Evolutionary conservation across 2,329 filamentous ascomycete species (phyloP), one percentile per base, ranked within the genome.

Genomic region (Xylaria sp.): DNA sequence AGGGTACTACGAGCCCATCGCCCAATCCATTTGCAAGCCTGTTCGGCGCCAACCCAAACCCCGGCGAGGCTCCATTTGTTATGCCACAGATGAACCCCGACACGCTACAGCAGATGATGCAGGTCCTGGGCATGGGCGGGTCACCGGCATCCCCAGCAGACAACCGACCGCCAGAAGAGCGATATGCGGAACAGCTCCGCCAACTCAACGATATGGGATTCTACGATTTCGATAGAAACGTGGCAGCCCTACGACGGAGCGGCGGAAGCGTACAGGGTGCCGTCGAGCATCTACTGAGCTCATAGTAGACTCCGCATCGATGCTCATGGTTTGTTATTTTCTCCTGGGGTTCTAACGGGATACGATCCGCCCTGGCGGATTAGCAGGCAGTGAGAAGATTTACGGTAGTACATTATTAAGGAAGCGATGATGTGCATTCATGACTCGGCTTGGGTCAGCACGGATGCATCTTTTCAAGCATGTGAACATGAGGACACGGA

Each of bases 121-220:
- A 85, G 72, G 79, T 88, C 71, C 80, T 86, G 70, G 82, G 82
- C 7, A 73, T 79, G 68, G 75, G 77, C 48, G 81, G 80, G 48
- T 76, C 77, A 2, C 80, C 78, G 23, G 78, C 86, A 1, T 80
- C 87, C 13, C 92, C 93, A 5, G 81, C 87, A 2, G 96, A 99
- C 81, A 97, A 87, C 76, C 88, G 95, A 70, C 94, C 96, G 4
- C 95, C 96, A 0, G 96, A 99, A 84, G 96, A 98, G 81, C 86
- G 93, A 67, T 99, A 97, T 75, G 94, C 92, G 3, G 90, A 93
- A 38, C 95, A 99, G 81, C 84, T 99, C 59, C 87, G 93, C 68
- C 83, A 98, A 82, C 83, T 99, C 71, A 99, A 99, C 79, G 96
- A 98, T 73, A 99, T 99, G 96, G 96, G 96, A 3, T 99, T 99